phyloP scores from a whole-genome alignment of 2,329 filamentous ascomycete genomes.

The Albophoma yamanashiensis region DNA sequence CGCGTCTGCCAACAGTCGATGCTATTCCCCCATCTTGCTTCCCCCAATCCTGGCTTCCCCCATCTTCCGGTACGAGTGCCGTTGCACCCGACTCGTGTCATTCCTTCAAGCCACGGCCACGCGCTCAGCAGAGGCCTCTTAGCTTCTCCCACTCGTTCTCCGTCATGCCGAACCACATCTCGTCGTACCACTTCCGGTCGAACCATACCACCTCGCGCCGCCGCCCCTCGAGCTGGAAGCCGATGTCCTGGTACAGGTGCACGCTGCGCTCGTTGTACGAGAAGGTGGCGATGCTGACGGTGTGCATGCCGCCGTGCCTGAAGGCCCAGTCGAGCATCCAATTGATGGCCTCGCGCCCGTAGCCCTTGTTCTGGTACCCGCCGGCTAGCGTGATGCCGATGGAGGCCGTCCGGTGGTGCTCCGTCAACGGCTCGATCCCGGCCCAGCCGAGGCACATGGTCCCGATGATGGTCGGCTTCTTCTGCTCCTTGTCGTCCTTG shows the following conservation, averaged over 20 bases:
- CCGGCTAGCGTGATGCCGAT: slow-evolving; percentile 25
- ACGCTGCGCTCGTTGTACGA: slow-evolving; percentile 30
- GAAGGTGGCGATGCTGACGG: slow-evolving; percentile 27
- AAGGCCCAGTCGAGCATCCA: slow-evolving; percentile 39
- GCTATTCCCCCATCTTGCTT: neutral
- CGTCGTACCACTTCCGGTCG: slow-evolving; percentile 28
- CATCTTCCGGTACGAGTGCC: neutral
- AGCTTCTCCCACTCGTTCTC: slow-evolving; percentile 22
- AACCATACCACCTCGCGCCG: slow-evolving; percentile 17
- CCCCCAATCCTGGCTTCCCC: no score
- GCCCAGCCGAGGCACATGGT: slow-evolving; percentile 10
- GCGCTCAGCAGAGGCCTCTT: slow-evolving; percentile 2
- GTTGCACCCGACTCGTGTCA: no score
- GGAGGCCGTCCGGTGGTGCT: slow-evolving; percentile 9
- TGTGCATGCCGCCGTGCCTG: slow-evolving; percentile 28
- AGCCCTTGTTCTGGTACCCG: slow-evolving; percentile 26
- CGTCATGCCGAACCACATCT: slow-evolving; percentile 23
- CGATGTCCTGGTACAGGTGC: slow-evolving; percentile 30
- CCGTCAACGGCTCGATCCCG: slow-evolving; percentile 2
- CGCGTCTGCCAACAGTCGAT: neutral
- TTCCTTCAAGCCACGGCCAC: neutral
- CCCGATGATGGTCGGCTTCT: slow-evolving; percentile 9
- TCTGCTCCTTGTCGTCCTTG: slow-evolving; percentile 1
- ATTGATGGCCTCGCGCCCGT: slow-evolving; percentile 33
- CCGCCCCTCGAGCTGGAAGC: slow-evolving; percentile 31